Conservation (phyloP, 2,329 filamentous ascomycete genomes). For the Botryotinia narcissicola region DNA sequence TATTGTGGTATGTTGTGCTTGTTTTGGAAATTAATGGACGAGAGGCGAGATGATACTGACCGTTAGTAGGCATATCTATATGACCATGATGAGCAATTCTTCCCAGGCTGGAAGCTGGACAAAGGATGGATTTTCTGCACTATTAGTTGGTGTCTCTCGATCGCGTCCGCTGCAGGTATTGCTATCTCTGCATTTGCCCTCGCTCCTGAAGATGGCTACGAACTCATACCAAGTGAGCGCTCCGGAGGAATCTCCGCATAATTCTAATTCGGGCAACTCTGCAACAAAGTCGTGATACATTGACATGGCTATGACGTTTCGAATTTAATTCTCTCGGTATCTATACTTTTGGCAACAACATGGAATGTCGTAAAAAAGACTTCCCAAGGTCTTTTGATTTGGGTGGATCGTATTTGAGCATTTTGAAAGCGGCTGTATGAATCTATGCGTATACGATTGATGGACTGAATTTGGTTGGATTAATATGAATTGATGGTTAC, state of each 20-base stretch:
- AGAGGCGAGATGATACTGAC: conserved; percentile 10
- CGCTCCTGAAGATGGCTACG: conserved; percentile 81
- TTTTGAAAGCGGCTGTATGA: conserved; percentile 12
- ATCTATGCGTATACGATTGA: conserved; percentile 19
- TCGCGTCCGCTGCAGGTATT: conserved; percentile 57
- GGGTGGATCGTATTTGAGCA: conserved; percentile 1
- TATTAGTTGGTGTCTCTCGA: conserved; percentile 52
- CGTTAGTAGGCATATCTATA: conserved; percentile 71
- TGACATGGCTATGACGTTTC: not conserved
- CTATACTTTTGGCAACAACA: conserved; percentile 2
- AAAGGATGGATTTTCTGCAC: conserved; percentile 73
- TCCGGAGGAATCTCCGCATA: conserved; percentile 11
- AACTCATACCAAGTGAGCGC: conserved; percentile 58
- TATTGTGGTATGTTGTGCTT: conserved; percentile 66
- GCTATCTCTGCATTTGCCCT: conserved; percentile 66
- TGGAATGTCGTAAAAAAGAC: not conserved
- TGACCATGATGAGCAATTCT: conserved; percentile 80
- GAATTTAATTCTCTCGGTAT: not conserved
- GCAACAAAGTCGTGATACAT: not conserved
- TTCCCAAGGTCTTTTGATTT: not conserved
- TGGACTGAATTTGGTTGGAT: conserved; percentile 9
- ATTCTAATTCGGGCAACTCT: not conserved
- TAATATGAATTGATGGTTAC: not conserved
- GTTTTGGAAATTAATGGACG: not conserved
- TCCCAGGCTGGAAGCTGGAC: conserved; percentile 77